Evolutionary conservation across 352 stramenopile species (phyloP).

Genomic region (Ochromonadaceae sp.): DNA sequence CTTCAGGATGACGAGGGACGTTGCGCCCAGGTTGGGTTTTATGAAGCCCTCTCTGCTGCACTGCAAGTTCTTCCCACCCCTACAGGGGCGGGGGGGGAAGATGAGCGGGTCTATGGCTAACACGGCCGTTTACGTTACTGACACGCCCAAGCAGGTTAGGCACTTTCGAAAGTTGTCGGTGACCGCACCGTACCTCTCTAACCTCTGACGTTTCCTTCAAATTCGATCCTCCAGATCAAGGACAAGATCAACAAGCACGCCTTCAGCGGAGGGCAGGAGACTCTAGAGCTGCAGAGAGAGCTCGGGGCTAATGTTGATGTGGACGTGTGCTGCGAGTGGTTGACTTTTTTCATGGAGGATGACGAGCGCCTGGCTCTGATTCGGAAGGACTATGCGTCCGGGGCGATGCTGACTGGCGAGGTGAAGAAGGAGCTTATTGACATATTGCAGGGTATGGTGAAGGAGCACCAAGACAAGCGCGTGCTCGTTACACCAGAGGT

Average conservation of each 20-base stretch:
- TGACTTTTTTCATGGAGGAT: slow-evolving; percentile 98
- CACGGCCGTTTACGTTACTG: slow-evolving; percentile 97
- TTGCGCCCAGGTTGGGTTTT: slow-evolving; percentile 81
- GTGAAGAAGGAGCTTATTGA: slow-evolving; percentile 94
- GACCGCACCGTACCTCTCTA: neutral
- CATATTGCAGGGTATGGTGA: slow-evolving; percentile 63
- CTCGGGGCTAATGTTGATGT: slow-evolving; percentile 94
- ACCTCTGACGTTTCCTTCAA: neutral
- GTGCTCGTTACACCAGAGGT: slow-evolving; percentile 81
- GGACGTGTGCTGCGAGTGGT: slow-evolving; percentile 96
- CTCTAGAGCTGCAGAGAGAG: slow-evolving; percentile 91
- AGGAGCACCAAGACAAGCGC: slow-evolving; percentile 80
- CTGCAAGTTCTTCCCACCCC: slow-evolving; percentile 98
- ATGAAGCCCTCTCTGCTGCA: slow-evolving; percentile 93
- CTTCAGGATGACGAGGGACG: slow-evolving; percentile 96
- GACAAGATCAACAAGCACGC: slow-evolving; percentile 56
- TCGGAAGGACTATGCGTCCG: slow-evolving; percentile 75
- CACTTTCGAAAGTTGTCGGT: slow-evolving; percentile 28
- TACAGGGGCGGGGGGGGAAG: slow-evolving; percentile 78
- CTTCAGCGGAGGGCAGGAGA: slow-evolving; percentile 86
- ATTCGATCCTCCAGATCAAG: slow-evolving; percentile 21
- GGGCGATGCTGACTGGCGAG: slow-evolving; percentile 80
- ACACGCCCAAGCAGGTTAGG: slow-evolving; percentile 86
- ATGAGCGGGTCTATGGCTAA: slow-evolving; percentile 92
- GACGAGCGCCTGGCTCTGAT: slow-evolving; percentile 86